A percentile compares a stretch with the other conserved stretches of the same genome.
Conservation (phyloP, 305 asterid genomes). For the Solanum aculeatissimum region DNA sequence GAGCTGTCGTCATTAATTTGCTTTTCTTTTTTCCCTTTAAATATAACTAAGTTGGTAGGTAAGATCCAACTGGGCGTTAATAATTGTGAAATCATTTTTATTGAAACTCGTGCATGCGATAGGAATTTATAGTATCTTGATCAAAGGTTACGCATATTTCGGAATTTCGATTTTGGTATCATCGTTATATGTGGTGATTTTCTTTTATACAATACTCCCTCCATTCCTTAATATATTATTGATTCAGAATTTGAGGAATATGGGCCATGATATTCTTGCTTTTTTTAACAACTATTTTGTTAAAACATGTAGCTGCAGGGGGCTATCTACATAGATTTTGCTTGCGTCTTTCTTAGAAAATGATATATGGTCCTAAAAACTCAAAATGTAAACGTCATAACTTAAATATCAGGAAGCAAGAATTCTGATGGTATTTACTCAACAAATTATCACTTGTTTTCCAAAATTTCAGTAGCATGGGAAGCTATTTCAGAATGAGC, state of each 20-base stretch:
- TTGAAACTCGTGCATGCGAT: not conserved
- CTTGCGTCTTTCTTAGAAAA: not conserved
- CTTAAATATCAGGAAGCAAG: not conserved
- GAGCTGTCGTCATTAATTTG: not conserved
- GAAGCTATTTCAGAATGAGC: not conserved
- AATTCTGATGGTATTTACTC: not conserved
- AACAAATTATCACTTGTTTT: not conserved
- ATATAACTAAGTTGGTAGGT: not conserved
- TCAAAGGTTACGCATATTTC: not conserved
- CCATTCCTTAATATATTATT: not conserved
- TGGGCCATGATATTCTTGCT: not conserved
- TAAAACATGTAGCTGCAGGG: not conserved
- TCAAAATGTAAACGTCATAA: not conserved
- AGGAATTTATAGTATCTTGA: not conserved
- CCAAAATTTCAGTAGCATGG: not conserved
- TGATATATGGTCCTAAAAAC: not conserved
- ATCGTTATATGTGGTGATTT: not conserved
- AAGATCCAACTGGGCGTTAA: not conserved
- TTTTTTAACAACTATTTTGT: not conserved
- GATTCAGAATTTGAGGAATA: not conserved
- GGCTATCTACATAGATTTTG: not conserved
- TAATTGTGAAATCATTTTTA: not conserved
- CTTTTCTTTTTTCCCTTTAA: not conserved
- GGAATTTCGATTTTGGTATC: not conserved
- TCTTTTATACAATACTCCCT: not conserved